Conservation (phyloP, 257 asterid species). For the Solanum etuberosum region DNA sequence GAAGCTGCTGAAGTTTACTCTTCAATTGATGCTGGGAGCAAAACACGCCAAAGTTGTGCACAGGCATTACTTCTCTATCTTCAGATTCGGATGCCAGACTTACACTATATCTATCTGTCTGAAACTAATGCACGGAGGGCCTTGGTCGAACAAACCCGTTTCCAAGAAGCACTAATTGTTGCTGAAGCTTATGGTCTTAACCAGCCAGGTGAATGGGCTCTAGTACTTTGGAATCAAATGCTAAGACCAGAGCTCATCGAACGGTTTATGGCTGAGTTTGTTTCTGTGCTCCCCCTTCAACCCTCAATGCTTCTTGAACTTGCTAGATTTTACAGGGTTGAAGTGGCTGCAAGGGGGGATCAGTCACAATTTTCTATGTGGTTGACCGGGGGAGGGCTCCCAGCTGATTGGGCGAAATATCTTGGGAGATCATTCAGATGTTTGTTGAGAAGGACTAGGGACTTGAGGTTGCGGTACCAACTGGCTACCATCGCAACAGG, state of each 20-base stretch:
- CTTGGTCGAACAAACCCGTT: slow-evolving; percentile 79
- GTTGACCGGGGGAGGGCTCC: slow-evolving; percentile 90
- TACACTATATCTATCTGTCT: slow-evolving; percentile 73
- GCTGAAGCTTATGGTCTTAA: slow-evolving; percentile 96
- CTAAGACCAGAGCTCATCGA: slow-evolving; percentile 84
- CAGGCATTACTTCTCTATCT: slow-evolving; percentile 94
- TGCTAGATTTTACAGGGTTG: slow-evolving; percentile 79
- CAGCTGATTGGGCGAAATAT: slow-evolving; percentile 89
- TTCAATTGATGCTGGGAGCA: slow-evolving; percentile 89
- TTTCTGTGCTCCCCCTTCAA: slow-evolving; percentile 85
- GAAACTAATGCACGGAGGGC: slow-evolving; percentile 86
- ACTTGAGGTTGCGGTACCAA: slow-evolving; percentile 54
- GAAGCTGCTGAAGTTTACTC: slow-evolving; percentile 96
- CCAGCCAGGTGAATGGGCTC: slow-evolving; percentile 98
- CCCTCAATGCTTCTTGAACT: slow-evolving; percentile 91
- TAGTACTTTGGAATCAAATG: slow-evolving; percentile 98
- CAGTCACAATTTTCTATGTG: slow-evolving; percentile 91
- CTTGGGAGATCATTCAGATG: slow-evolving; percentile 79
- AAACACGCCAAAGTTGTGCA: slow-evolving; percentile 75
- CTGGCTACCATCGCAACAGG: slow-evolving; percentile 80
- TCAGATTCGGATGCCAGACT: slow-evolving; percentile 95
- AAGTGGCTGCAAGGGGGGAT: slow-evolving; percentile 92
- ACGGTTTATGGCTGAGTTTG: slow-evolving; percentile 88
- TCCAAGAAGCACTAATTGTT: slow-evolving; percentile 89
- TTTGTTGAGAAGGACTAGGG: slow-evolving; percentile 73